Evolutionary conservation across 164 flowering plant genomes (phyloP).

Genomic region (Liquidambar formosana): DNA sequence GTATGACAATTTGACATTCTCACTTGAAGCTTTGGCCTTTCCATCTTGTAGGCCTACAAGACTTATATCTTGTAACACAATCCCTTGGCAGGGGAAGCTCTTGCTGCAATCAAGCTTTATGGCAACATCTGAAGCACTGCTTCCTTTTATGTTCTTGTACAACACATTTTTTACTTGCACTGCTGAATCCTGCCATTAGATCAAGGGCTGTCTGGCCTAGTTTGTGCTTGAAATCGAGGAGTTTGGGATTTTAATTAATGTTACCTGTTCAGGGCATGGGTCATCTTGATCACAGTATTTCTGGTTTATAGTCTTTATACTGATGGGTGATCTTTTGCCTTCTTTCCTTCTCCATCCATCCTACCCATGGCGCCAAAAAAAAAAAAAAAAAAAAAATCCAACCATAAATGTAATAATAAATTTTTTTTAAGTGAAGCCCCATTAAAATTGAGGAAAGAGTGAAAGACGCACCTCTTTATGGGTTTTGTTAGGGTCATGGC

Average conservation of each 20-base stretch:
- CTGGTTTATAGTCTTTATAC: conserved; percentile 73
- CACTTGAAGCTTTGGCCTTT: conserved; percentile 15
- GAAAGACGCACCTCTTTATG: too few relatives aligned
- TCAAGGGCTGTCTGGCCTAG: neutral
- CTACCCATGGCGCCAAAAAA: too few relatives aligned
- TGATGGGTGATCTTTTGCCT: too few relatives aligned
- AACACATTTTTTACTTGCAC: too few relatives aligned
- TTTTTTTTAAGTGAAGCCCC: too few relatives aligned
- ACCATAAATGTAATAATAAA: too few relatives aligned
- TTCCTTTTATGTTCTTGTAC: conserved; percentile 52
- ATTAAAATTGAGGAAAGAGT: too few relatives aligned
- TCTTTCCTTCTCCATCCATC: too few relatives aligned
- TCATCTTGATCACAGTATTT: conserved; percentile 49
- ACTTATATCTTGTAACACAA: conserved; percentile 37
- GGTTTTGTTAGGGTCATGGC: too few relatives aligned
- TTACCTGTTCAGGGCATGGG: conserved; percentile 44
- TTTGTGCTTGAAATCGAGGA: too few relatives aligned
- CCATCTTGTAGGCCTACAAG: neutral
- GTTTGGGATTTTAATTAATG: neutral
- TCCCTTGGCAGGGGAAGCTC: conserved; percentile 34
- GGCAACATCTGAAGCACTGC: conserved; percentile 48
- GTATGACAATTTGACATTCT: conserved; percentile 7
- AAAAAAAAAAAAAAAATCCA: too few relatives aligned
- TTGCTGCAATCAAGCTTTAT: conserved; percentile 51
- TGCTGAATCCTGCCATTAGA: conserved; percentile 31